A percentile compares a stretch with the other conserved stretches of the same genome.
These are phyloP conservation scores for Prototheca cutis DNA, from an alignment of 163 green algal species.

Conservation along the genomic window DNA sequence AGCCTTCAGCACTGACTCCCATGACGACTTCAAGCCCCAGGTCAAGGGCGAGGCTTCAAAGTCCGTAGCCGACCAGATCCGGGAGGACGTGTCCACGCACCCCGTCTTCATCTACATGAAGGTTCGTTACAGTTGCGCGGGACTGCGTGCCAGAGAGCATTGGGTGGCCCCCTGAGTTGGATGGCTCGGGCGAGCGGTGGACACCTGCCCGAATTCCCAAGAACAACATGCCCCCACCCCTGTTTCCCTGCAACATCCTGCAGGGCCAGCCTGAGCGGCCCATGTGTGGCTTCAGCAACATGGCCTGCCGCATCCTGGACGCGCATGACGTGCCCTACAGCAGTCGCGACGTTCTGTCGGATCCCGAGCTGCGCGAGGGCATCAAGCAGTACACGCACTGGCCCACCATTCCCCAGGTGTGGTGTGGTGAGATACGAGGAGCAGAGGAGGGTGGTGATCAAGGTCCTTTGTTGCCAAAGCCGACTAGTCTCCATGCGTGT, in stretches of 20 bases:
- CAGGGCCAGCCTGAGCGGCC: conserved; percentile 72
- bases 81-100: conserved; percentile 61
- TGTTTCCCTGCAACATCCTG: neutral
- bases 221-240: neutral
- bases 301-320: conserved; percentile 76
- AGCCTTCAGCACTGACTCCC: conserved; percentile 17
- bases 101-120: conserved; percentile 97
- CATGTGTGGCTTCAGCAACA: conserved; percentile 90
- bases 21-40: conserved; percentile 90
- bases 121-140: conserved; percentile 31
- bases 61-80: conserved; percentile 52
- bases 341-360: conserved; percentile 79
- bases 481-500: neutral
- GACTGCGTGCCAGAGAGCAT: too few species aligned
- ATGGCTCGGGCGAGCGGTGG: neutral
- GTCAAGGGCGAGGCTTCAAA: conserved; percentile 31
- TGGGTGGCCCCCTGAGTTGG: too few species aligned
- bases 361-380: conserved; percentile 74
- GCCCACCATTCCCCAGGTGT: conserved; percentile 85
- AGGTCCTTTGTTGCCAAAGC: neutral
- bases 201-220: neutral
- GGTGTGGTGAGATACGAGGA: neutral
- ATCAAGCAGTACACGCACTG: conserved; percentile 90
- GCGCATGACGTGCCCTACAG: conserved; percentile 78
- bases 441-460: neutral